Conservation (phyloP, 805 yeast genomes). For the Suhomyces sp. region DNA sequence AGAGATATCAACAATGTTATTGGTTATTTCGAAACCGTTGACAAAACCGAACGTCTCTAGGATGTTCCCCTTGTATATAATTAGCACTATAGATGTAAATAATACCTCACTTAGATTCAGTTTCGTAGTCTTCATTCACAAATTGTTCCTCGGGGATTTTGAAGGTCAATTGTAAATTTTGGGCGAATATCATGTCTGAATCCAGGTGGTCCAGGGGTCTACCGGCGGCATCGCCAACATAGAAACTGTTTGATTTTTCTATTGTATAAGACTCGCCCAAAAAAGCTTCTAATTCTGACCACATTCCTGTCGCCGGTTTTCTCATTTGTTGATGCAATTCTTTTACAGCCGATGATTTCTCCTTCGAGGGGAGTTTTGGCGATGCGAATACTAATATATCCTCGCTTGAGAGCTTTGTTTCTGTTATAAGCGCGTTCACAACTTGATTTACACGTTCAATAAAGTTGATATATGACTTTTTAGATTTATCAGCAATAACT, state of each 20-base stretch:
- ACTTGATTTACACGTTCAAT: constrained; percentile 40
- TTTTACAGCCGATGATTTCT: constrained; percentile 12
- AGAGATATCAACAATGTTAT: constrained; percentile 45
- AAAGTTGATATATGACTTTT: constrained; percentile 40
- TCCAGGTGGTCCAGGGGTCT: constrained; percentile 74
- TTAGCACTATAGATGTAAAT: not conserved
- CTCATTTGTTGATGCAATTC: constrained; percentile 43
- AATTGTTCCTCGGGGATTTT: constrained; percentile 72
- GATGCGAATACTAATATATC: constrained; percentile 57
- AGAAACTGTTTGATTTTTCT: constrained; percentile 50
- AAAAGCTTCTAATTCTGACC: constrained; percentile 49
- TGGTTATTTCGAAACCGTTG: constrained; percentile 66
- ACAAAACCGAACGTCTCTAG: constrained; percentile 32
- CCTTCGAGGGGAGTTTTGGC: constrained; percentile 47
- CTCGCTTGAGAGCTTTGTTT: constrained; percentile 13
- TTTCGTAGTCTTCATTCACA: not conserved
- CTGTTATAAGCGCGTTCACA: constrained; percentile 18
- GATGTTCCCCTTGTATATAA: not conserved
- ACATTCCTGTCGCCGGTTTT: constrained; percentile 82
- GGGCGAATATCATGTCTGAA: constrained; percentile 67
- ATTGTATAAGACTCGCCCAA: constrained; percentile 26
- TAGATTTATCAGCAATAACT: constrained; percentile 38
- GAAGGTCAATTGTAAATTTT: constrained; percentile 50
- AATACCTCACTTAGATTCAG: not conserved
- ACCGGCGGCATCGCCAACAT: constrained; percentile 98